Base-by-base conservation (phyloP, 352 stramenopile genomes). In the Pythium scleroteichum region DNA sequence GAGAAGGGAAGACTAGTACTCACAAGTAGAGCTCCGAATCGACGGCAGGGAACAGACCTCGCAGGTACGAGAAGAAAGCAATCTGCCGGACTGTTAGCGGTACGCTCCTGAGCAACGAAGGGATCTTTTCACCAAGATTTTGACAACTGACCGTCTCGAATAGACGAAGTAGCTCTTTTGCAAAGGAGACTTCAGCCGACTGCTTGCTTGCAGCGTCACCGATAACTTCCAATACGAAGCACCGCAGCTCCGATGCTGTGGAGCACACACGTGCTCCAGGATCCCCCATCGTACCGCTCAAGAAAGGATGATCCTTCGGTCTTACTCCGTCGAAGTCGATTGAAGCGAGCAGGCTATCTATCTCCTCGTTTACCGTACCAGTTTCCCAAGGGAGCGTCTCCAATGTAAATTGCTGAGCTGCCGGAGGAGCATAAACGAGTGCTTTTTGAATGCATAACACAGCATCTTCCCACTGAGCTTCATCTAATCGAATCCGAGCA, bases 1-100 rank as follows among this genome's bases (percentile, higher is more conserved):
- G 13, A 1, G 41, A 13, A 14, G 0, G 51, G 9, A 26, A 23
- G 12, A 2, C 19, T 19, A 23, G 16, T 13, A 90, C 84, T 45
- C 79, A 93, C 82, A 94, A 94, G 64, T 90, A 94, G 10, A 90
- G 59, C 53, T 94, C 82, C 20, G 85, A 90, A 62, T 92, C 72
- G 14, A 81, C 81, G 1, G 73, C 66, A 4, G 81, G 82, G 14
- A 76, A 80, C 2, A 94, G 62, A 10, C 79, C 79, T 13, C 75
- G 69, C 41, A 94, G 53, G 33, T 94, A 94, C 5, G 85, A 71
- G 23, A 72, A 64, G 55, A 92, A 94, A 6, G 82, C 82, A 2
- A 92, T 54, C 35, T 54, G 49, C 17, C 56, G 56, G 50, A 66
- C 33, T 20, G 52, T 4, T 12, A 62, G 10, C 3, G 19, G 13